Evolutionary conservation across 2,329 filamentous ascomycete species (phyloP).

Genomic region (Claviceps humidiphila): DNA sequence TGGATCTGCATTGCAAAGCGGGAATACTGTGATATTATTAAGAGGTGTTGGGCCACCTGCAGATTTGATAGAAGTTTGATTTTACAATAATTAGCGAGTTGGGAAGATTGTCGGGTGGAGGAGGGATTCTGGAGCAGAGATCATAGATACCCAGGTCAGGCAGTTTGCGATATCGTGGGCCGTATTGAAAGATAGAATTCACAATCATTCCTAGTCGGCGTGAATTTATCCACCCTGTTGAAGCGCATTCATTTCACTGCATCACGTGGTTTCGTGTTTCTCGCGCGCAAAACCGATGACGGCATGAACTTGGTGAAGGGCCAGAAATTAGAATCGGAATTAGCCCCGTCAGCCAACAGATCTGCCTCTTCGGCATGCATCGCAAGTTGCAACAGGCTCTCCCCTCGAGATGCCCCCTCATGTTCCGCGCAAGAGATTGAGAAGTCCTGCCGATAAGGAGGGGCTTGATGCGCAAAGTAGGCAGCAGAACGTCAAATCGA

Average conservation of each 20-base stretch:
- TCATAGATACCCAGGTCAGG: background rate
- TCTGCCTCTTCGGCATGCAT: conserved; percentile 7
- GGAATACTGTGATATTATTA: conserved; percentile 81
- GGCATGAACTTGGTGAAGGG: conserved; percentile 4
- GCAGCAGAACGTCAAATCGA: conserved; percentile 3
- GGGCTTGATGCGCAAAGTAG: conserved; percentile 12
- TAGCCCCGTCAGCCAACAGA: background rate
- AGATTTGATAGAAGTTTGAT: conserved; percentile 48
- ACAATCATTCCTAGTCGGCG: too few relatives aligned
- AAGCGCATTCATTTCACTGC: background rate
- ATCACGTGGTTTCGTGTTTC: conserved; percentile 18
- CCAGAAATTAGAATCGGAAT: background rate
- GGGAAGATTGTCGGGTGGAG: background rate
- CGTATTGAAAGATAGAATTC: background rate
- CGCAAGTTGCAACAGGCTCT: background rate
- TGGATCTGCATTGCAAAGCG: conserved; percentile 57
- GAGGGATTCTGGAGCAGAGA: background rate
- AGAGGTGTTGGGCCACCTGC: conserved; percentile 73
- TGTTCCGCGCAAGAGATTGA: conserved; percentile 53
- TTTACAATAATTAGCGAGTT: background rate
- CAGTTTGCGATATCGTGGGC: background rate
- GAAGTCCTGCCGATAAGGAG: conserved; percentile 27
- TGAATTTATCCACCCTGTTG: too few relatives aligned
- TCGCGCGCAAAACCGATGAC: conserved; percentile 15
- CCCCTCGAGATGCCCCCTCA: conserved; percentile 47